phyloP scores from a whole-genome alignment of 2,329 filamentous ascomycete genomes.

The Fonsecaea multimorphosa region DNA sequence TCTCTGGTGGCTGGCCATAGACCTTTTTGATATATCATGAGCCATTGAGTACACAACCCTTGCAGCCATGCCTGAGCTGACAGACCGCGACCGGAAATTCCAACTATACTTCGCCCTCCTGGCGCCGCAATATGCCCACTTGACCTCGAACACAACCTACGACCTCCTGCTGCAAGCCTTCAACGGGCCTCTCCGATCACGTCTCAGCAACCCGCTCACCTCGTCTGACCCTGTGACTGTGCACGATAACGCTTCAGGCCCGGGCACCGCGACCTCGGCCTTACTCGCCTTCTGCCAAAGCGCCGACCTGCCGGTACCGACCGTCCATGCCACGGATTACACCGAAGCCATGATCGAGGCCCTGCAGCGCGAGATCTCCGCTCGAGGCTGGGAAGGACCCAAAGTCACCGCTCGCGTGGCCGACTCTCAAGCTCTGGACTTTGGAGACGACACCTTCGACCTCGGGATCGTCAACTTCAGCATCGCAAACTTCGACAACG shows the following conservation, averaged over 20 bases:
- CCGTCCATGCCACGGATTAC: not conserved
- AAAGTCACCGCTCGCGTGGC: not conserved
- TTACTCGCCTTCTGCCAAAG: not conserved
- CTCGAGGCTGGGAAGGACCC: not conserved
- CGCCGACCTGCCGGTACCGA: not conserved
- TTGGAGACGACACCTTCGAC: not conserved
- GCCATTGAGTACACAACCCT: not conserved
- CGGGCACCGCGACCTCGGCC: not conserved
- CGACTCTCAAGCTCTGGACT: not conserved
- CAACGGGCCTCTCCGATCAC: not conserved
- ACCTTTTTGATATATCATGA: not conserved
- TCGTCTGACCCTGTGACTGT: not conserved
- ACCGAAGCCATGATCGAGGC: conserved; percentile 1
- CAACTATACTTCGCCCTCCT: not conserved
- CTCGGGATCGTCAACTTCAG: conserved; percentile 1
- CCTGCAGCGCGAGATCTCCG: not conserved
- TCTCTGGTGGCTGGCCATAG: not conserved
- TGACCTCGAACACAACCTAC: not conserved
- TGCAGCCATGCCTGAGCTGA: not conserved
- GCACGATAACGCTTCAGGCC: not conserved
- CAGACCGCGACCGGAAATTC: conserved; percentile 5
- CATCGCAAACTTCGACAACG: not conserved
- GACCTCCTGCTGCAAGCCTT: conserved; percentile 5
- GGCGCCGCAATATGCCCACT: not conserved
- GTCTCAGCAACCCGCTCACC: not conserved